A percentile compares a stretch with the other conserved stretches of the same genome.
phyloP scores from a whole-genome alignment of 2,329 filamentous ascomycete species.

The Claviceps lovelessii region DNA sequence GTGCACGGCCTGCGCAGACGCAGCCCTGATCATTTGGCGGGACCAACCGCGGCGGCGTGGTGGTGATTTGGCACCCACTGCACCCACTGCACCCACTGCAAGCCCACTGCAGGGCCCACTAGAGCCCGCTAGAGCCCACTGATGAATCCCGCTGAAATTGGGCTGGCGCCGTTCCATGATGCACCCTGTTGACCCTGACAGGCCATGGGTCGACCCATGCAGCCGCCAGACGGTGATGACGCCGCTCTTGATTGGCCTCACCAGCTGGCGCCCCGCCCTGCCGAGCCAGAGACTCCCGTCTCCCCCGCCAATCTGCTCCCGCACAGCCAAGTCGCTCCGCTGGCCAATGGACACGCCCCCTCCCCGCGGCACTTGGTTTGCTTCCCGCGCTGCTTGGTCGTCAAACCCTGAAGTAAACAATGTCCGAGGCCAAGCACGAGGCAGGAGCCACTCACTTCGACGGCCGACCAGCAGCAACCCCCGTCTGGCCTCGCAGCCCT shows the following conservation, averaged over 20 bases:
- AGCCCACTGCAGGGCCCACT: not conserved
- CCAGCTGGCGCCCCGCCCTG: too few relatives aligned
- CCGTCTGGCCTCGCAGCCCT: too few relatives aligned
- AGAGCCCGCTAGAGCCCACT: not conserved
- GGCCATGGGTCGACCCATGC: too few relatives aligned
- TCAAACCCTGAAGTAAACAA: not conserved
- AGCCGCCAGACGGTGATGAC: too few relatives aligned
- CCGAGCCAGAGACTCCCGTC: too few relatives aligned
- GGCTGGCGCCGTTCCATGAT: too few relatives aligned
- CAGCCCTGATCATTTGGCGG: not conserved
- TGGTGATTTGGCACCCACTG: not conserved
- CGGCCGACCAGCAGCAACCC: too few relatives aligned
- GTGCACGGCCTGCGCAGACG: not conserved
- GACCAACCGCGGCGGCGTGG: conserved; percentile 4
- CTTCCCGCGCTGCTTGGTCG: not conserved
- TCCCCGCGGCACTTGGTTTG: too few relatives aligned
- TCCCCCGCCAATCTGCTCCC: not conserved
- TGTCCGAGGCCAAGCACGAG: not conserved
- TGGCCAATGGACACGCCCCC: not conserved
- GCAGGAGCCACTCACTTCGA: not conserved
- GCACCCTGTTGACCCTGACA: too few relatives aligned
- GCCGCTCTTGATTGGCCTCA: too few relatives aligned
- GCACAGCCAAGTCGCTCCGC: not conserved
- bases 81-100: not conserved
- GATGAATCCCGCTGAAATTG: too few relatives aligned